Conservation (phyloP, 2,329 filamentous ascomycete genomes). For the Pestalotiopsis sp. region DNA sequence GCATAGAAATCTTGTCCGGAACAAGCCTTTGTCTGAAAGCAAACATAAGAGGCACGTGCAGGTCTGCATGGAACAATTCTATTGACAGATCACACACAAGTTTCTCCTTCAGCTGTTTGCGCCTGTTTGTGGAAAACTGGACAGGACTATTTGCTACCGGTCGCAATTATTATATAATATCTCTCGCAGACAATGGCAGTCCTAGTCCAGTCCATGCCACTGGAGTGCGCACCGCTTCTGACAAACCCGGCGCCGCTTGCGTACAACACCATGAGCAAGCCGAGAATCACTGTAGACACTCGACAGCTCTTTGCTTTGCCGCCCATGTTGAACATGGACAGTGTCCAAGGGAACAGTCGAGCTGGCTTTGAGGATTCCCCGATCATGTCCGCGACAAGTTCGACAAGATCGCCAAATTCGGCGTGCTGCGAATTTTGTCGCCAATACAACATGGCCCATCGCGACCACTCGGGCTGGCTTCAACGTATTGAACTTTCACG, state of each 20-base stretch:
- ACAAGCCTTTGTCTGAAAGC: not conserved
- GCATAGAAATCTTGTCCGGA: not conserved
- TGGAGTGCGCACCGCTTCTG: not conserved
- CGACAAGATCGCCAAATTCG: not conserved
- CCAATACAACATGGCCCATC: not conserved
- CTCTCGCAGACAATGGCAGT: not conserved
- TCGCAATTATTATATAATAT: not conserved
- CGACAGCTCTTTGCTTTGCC: not conserved
- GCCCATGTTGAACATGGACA: not conserved
- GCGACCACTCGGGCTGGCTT: not conserved
- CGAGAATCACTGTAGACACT: not conserved
- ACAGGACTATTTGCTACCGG: not conserved
- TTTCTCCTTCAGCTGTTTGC: not conserved
- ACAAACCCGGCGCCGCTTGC: not conserved
- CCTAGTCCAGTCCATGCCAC: not conserved
- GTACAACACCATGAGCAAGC: not conserved
- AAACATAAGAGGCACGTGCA: not conserved
- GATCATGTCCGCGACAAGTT: not conserved
- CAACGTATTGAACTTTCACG: not conserved
- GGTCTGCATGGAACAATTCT: not conserved
- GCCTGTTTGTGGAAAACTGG: not conserved
- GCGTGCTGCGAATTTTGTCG: not conserved
- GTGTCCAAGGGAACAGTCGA: conserved; percentile 4
- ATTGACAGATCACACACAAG: not conserved
- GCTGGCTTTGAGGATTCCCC: conserved; percentile 1